Evolutionary conservation across 345 rosid genomes (phyloP), one percentile per base, ranked within the genome.

Genomic region (Cardamine occulta): DNA sequence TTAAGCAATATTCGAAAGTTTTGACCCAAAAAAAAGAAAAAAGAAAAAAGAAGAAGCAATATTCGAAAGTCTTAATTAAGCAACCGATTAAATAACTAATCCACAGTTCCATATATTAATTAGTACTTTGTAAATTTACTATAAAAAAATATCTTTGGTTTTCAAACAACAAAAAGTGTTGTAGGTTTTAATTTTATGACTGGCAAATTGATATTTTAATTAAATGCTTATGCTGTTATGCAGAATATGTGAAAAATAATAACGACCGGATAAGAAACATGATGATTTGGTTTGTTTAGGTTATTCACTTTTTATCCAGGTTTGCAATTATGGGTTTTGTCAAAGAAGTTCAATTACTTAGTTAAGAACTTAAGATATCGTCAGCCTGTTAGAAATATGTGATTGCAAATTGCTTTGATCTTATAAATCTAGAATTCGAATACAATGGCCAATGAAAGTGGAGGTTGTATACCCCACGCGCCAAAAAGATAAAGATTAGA

Each of bases 401-500:
- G 55, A 70, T 13, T 44, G 23, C 44, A 26, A 59, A 12, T 19
- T 58, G 59, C 39, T 47, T 15, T 14, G 53, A 18, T 52, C 29
- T 23, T 62, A 37, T 34, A 40, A 40, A 73, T 54, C 23, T 7
- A 63, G 4, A 19, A 42, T 42, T 21, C 29, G n/a, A 56, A 59
- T 48, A 74, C 21, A 5, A 6, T 48, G 67, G 24, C 63, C 69
- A 60, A 68, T 68, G 14, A 31, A 9, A 17, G 58, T 69, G 42
- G 49, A 70, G 64, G 8, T 4, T 62, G 35, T n/a, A 45, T 28
- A 48, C 59, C 29, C 23, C 81, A 77, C 81, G 39, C 67, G 44
- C 58, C 21, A 66, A 51, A 57, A 58, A 34, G 74, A 44, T 8
- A 62, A 70, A 70, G 26, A 66, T 72, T 66, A 78, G 77, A 32